phyloP scores from a whole-genome alignment of 2,329 filamentous ascomycete genomes.

The Periconia macrospinosa region DNA sequence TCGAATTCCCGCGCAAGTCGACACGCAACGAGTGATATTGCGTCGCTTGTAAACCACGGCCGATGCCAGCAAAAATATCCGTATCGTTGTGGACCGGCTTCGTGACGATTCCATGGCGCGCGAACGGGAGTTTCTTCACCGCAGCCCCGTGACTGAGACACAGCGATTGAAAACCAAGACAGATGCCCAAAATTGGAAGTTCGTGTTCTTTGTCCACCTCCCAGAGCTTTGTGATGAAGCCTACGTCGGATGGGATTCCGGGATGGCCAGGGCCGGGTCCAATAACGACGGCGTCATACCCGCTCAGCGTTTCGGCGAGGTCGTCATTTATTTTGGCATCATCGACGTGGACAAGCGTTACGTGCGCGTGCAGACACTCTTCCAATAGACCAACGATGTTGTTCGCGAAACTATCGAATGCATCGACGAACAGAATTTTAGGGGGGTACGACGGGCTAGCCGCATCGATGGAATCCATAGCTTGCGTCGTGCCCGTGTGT shows the following conservation, averaged over 20 bases:
- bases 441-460: too few relatives aligned
- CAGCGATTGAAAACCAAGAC: conserved; percentile 81
- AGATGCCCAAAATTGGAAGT: conserved; percentile 80
- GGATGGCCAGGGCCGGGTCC: conserved; percentile 86
- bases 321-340: conserved; percentile 32
- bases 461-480: too few relatives aligned
- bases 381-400: conserved; percentile 82
- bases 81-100: conserved; percentile 58
- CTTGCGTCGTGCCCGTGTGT: too few relatives aligned
- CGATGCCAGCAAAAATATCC: conserved; percentile 66
- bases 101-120: conserved; percentile 77
- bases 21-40: conserved; percentile 68
- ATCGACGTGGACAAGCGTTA: conserved; percentile 70
- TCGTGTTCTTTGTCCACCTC: conserved; percentile 56
- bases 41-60: conserved; percentile 62
- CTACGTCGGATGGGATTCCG: conserved; percentile 68
- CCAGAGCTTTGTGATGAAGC: conserved; percentile 77
- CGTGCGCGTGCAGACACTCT: conserved; percentile 65
- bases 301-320: conserved; percentile 47
- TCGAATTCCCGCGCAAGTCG: conserved; percentile 15
- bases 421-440: conserved; percentile 80
- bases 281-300: conserved; percentile 79
- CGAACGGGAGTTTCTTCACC: conserved; percentile 65
- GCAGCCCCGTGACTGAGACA: conserved; percentile 65
- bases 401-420: conserved; percentile 91